Base-by-base conservation (phyloP, 345 rosid genomes). In the Populus ilicifolia region DNA sequence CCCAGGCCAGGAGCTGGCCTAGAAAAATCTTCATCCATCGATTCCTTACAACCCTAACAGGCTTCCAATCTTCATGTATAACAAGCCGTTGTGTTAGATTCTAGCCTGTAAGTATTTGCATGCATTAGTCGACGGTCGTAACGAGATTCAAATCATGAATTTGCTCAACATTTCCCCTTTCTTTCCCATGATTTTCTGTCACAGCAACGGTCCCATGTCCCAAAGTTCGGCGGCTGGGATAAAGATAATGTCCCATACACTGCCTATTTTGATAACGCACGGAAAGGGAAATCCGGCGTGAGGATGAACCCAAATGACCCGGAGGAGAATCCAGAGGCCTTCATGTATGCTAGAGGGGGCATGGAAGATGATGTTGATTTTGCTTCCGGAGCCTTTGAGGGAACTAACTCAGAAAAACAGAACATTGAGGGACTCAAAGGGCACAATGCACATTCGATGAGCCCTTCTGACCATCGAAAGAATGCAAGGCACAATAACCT, bases 211-310 rank as follows among this genome's bases (percentile, higher is more conserved):
- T 74, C 88, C 33, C 90, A 85, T 61, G 82, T 88, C 25, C 91
- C 89, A 0, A 88, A 85, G 81, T 88, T 88, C 18, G 93, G 93
- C 36, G 76, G 83, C 81, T 89, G 93, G 93, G 90, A 88, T 20
- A 59, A 50, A 5, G 84, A 84, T 68, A 86, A 89, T 46, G 13
- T 83, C 18, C 88, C 87, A 1, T 85, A 88, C 82, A 89, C 90
- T 3, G n/a, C 87, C 36, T 88, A 27, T 73, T 89, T 89, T 7
- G 93, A 89, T 48, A 88, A 82, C 35, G 91, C 89, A 1, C 84
- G 90, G 20, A 88, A 39, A 79, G 93, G 83, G 59, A 87, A 73
- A 67, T 52, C 70, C 1, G 85, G 85, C 0, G 67, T 59, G 52
- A 81, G 46, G 77, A 83, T 83, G 79, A 90, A 87, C 83, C 91